phyloP scores from a whole-genome alignment of 371 early-diverging fungal species.

The Blakeslea trispora region DNA sequence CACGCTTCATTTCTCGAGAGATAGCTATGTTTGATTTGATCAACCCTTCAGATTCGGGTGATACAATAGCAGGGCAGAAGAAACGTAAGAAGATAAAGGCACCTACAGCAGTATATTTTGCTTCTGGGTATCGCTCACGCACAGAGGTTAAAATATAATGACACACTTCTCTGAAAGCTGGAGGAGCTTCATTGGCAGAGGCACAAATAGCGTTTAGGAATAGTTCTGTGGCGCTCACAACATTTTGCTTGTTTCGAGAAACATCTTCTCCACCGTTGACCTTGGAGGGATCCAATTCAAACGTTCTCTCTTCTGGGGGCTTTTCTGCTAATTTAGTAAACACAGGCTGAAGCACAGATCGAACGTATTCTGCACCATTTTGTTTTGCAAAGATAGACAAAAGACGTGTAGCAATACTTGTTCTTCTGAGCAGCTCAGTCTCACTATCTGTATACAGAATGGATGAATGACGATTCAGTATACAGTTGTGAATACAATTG shows the following conservation, averaged over 20 bases:
- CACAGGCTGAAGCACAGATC: constrained; percentile 76
- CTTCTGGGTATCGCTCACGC: constrained; percentile 82
- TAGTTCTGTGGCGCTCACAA: constrained; percentile 72
- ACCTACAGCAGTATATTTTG: constrained; percentile 86
- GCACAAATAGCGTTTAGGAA: constrained; percentile 85
- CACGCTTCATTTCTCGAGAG: constrained; percentile 70
- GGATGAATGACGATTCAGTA: neutral
- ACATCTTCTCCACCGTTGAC: constrained; percentile 66
- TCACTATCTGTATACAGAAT: constrained; percentile 57
- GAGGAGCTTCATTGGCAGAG: constrained; percentile 73
- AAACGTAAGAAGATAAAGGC: constrained; percentile 95
- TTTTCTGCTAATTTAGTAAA: constrained; percentile 59
- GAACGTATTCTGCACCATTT: constrained; percentile 84
- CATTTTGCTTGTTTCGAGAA: constrained; percentile 75
- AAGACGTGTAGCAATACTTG: constrained; percentile 87
- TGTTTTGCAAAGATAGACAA: constrained; percentile 81
- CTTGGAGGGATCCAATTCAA: constrained; percentile 85
- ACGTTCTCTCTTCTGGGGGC: constrained; percentile 55
- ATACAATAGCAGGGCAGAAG: constrained; percentile 94
- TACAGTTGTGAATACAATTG: neutral
- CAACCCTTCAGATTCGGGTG: constrained; percentile 74
- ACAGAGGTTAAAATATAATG: constrained; percentile 78
- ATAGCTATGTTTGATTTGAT: constrained; percentile 32
- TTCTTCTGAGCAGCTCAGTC: constrained; percentile 87
- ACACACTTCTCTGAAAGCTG: constrained; percentile 80